Conservation (phyloP, 1,139 yeast genomes). For the Debaryomyces nepalensis region DNA sequence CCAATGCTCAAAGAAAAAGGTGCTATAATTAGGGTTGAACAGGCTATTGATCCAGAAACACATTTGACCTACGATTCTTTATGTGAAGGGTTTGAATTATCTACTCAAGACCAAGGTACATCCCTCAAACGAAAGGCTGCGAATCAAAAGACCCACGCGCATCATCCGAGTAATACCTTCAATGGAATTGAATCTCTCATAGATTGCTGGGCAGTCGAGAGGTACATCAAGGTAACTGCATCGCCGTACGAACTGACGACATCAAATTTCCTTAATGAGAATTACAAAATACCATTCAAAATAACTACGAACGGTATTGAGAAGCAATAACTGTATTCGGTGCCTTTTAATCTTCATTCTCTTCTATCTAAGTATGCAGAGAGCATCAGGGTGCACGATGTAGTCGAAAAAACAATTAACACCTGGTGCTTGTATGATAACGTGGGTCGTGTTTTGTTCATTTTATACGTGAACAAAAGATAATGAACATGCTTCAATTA, state of each 20-base stretch:
- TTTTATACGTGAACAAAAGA: conserved; percentile 2
- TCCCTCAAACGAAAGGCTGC: conserved; percentile 7
- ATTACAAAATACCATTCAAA: conserved; percentile 21
- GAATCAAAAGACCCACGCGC: neutral
- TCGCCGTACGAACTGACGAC: conserved; percentile 18
- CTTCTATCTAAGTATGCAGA: neutral
- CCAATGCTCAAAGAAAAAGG: conserved; percentile 24
- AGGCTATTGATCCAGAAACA: conserved; percentile 19
- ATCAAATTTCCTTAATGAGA: conserved; percentile 12
- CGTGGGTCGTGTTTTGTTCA: conserved; percentile 16
- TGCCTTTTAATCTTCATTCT: neutral
- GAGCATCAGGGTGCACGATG: neutral
- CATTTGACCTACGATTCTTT: conserved; percentile 22
- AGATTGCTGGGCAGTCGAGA: conserved; percentile 34
- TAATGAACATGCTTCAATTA: conserved; percentile 4
- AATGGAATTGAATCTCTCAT: conserved; percentile 13
- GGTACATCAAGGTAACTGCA: conserved; percentile 33
- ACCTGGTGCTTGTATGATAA: conserved; percentile 8
- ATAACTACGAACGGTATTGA: conserved; percentile 22
- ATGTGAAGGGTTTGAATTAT: conserved; percentile 20
- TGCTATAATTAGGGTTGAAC: neutral
- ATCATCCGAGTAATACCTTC: conserved; percentile 1
- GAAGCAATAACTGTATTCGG: conserved; percentile 3
- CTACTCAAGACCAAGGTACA: conserved; percentile 9
- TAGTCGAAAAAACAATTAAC: neutral